These are phyloP conservation scores for Skeletonema marinoi DNA, from an alignment of 108 stramenopile species.

Conservation along the genomic window DNA sequence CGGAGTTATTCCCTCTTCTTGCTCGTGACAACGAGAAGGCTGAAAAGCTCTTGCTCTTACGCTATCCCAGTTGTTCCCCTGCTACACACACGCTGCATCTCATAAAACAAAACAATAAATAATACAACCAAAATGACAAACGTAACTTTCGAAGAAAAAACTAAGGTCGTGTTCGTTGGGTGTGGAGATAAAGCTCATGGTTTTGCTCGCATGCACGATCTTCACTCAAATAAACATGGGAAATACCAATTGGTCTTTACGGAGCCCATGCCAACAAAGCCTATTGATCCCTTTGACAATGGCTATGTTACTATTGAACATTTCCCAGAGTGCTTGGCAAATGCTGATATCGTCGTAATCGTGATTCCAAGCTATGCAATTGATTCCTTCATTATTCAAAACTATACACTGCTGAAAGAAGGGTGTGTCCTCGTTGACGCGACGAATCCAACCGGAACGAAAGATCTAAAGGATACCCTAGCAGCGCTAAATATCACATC, in stretches of 20 bases:
- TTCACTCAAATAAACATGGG: not conserved
- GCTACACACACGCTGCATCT: not conserved
- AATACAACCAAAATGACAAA: not conserved
- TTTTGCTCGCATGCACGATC: not conserved
- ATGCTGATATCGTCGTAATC: conserved; percentile 17
- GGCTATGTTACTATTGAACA: conserved; percentile 4
- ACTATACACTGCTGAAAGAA: conserved; percentile 16
- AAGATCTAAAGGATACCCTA: conserved; percentile 10
- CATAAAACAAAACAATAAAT: not conserved
- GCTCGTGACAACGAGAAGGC: not conserved
- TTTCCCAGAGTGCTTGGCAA: not conserved
- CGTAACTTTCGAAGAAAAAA: not conserved
- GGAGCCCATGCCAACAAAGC: not conserved
- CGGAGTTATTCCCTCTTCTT: too few species aligned
- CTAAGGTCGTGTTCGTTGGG: not conserved
- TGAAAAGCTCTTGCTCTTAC: not conserved
- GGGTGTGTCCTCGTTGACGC: conserved; percentile 19
- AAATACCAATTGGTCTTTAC: conserved; percentile 1
- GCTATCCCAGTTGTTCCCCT: not conserved
- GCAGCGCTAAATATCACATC: not conserved
- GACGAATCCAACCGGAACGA: conserved; percentile 3
- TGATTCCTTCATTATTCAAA: conserved; percentile 15
- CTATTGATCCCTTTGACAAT: not conserved
- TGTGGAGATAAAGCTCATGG: not conserved
- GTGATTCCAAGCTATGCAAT: conserved; percentile 23